Base-by-base conservation (phyloP, 805 yeast genomes). In the Komagataella mondaviorum region DNA sequence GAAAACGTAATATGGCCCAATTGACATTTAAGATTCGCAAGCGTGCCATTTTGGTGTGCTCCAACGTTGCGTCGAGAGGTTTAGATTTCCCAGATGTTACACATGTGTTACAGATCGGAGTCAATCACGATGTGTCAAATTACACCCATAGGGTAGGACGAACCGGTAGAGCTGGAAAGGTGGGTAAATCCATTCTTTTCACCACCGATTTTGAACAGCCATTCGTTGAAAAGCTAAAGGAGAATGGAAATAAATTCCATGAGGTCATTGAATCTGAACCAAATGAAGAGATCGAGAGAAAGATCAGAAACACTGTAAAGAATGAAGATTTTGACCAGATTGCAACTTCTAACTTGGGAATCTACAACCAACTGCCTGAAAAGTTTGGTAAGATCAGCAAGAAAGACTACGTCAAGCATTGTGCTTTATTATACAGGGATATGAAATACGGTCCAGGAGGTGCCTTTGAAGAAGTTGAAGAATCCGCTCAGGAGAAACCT, bases 61-160 rank as follows among this genome's bases (percentile, higher is more conserved):
- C 96, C 6, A 96, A 89, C 67, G 97, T 91, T 53, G 95, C 90
- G 55, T 96, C 97, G 12, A 81, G 98, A 69, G 98, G 98, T 58
- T 82, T 91, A 84, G 97, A 91, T 71, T 87, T 91, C 75, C 93
- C 90, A 52, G 79, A 80, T 58, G 95, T 91, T 24, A 69, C 88
- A 23, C 87, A 88, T 62, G 97, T 91, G 50, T 70, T 85, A 59
- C 97, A 91, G 70, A 65, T 88, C 51, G 86, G 91, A 57, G 75
- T 82, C n/a, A 87, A 93, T 54, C 68, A 74, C 48, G 87, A 83
- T 53, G 67, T 80, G 22, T 78, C 90, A n/a, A 83, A 85, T 55
- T 89, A 90, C 63, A 80, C 89, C 53, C 98, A 91, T 69, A 83
- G 96, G 66, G 83, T 91, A 61, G 98, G 98, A 54, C 83, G 98